phyloP scores from a whole-genome alignment of 164 flowering plant species.

The Cinnamomum chago region DNA sequence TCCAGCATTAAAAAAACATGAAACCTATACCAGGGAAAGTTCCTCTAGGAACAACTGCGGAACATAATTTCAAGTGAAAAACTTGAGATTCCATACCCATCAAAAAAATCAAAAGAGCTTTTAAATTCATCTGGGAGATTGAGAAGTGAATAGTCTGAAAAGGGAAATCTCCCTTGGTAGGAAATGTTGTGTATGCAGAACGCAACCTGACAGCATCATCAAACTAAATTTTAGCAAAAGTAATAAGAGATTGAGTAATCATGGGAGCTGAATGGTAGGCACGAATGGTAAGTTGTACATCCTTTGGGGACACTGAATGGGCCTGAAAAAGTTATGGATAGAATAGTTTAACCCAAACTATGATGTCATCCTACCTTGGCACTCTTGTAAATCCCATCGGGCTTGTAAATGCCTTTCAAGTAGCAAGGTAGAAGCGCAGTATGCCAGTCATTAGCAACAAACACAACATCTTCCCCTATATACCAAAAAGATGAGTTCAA shows the following conservation, averaged over 20 bases:
- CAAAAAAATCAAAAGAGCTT: constrained; percentile 83
- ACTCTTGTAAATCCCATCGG: constrained; percentile 45
- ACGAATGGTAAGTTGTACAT: too few species aligned
- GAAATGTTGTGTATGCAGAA: constrained; percentile 86
- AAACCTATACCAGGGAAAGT: neutral
- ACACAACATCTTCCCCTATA: constrained; percentile 69
- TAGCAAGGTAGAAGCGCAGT: constrained; percentile 74
- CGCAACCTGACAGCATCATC: constrained; percentile 42
- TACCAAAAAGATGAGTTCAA: neutral
- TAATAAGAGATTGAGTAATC: neutral
- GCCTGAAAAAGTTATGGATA: neutral
- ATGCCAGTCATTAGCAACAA: constrained; percentile 83
- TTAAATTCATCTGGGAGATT: constrained; percentile 60
- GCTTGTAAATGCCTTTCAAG: constrained; percentile 51
- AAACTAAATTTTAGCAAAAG: neutral
- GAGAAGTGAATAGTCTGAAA: constrained; percentile 65
- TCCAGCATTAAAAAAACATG: neutral
- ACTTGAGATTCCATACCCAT: constrained; percentile 52
- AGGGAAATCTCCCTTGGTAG: constrained; percentile 87
- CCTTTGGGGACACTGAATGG: too few species aligned
- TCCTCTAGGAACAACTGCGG: neutral
- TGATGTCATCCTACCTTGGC: constrained; percentile 48
- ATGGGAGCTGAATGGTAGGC: neutral
- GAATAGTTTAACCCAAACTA: neutral
- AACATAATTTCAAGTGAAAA: neutral